Conservation (phyloP, 345 rosid species). For the Eucalyptus rudis region DNA sequence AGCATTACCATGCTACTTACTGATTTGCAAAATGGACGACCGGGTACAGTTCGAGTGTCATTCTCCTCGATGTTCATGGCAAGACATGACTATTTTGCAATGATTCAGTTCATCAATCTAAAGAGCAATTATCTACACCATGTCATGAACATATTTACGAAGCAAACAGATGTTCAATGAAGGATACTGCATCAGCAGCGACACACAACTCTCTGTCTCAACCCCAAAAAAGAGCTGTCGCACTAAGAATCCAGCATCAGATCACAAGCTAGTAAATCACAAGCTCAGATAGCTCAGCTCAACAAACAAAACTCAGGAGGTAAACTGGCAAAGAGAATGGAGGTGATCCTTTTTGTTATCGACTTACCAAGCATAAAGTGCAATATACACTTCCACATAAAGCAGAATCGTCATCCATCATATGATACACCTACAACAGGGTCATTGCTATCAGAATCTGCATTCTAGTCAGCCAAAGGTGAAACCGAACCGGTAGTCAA, state of each 20-base stretch:
- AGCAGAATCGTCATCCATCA: neutral
- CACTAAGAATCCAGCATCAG: neutral
- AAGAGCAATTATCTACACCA: neutral
- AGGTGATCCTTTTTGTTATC: neutral
- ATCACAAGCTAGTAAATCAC: too few species aligned
- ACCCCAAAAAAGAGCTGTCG: neutral
- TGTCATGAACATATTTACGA: neutral
- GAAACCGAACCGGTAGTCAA: neutral
- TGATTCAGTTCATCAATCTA: neutral
- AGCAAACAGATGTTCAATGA: neutral
- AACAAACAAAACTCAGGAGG: neutral
- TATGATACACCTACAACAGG: neutral
- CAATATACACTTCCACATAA: neutral
- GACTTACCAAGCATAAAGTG: neutral
- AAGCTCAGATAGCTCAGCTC: neutral
- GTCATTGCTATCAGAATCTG: neutral
- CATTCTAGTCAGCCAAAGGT: neutral
- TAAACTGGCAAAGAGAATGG: neutral
- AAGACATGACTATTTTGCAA: neutral
- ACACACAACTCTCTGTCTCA: neutral
- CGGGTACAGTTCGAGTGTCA: neutral
- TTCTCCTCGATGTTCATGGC: neutral
- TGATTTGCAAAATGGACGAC: neutral
- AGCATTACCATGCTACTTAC: neutral
- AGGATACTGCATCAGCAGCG: neutral